Conservation (phyloP, 371 early-diverging fungal genomes). For the Apophysomyces sp. region DNA sequence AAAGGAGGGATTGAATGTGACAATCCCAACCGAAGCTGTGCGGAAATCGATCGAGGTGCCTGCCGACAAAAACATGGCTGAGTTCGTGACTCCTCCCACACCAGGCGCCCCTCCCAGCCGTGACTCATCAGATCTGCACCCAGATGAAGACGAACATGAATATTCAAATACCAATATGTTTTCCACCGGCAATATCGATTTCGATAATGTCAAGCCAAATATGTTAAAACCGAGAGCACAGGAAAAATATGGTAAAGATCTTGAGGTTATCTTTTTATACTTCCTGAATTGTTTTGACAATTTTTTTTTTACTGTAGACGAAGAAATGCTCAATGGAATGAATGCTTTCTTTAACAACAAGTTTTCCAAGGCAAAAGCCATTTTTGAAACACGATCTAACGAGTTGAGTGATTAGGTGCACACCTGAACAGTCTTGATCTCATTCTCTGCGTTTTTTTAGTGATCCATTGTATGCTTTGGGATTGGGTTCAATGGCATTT, state of each 20-base stretch:
- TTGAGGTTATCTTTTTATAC: no score
- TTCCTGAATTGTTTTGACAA: no score
- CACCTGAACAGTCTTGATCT: background rate
- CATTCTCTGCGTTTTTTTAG: constrained; percentile 4
- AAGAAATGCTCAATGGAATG: constrained; percentile 45
- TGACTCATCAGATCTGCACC: constrained; percentile 6
- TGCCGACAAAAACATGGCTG: constrained; percentile 45
- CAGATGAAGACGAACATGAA: background rate
- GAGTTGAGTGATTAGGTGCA: constrained; percentile 14
- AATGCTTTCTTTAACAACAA: constrained; percentile 51
- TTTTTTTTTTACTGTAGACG: constrained; percentile 33
- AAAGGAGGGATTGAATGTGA: background rate
- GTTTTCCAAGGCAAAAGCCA: constrained; percentile 40
- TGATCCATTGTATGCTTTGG: constrained; percentile 41
- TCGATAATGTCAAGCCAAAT: constrained; percentile 44
- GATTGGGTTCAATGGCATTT: constrained; percentile 40
- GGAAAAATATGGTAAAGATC: constrained; percentile 48
- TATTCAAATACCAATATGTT: constrained; percentile 15
- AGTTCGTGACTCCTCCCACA: constrained; percentile 43
- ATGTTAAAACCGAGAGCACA: constrained; percentile 48
- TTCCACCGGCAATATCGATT: constrained; percentile 27
- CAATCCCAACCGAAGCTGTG: constrained; percentile 11
- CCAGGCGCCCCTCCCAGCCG: constrained; percentile 29
- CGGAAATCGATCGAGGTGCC: constrained; percentile 27
- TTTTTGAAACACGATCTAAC: constrained; percentile 20